phyloP scores from a whole-genome alignment of 352 stramenopile species.

The Pythium rhizo-oryzae region DNA sequence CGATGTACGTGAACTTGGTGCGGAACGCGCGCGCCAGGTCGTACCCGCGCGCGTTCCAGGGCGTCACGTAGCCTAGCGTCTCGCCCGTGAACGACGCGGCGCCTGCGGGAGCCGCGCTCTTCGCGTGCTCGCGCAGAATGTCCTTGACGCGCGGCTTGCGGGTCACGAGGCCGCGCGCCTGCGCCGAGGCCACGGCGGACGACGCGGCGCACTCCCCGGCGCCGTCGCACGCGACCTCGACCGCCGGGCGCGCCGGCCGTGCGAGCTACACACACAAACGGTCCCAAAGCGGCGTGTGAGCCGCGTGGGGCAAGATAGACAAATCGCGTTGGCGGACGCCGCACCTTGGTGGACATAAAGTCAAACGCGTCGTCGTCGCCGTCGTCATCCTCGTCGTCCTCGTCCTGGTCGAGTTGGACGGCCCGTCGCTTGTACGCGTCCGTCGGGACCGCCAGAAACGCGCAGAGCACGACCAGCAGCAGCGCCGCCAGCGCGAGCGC shows the following conservation, averaged over 20 bases:
- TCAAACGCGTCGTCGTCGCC: constrained; percentile 42
- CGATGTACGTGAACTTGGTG: constrained; percentile 78
- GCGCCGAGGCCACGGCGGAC: constrained; percentile 35
- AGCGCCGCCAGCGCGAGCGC: constrained; percentile 12
- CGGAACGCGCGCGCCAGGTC: constrained; percentile 68
- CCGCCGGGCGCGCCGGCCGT: neutral
- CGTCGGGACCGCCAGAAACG: constrained; percentile 8
- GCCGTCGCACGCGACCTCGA: constrained; percentile 5
- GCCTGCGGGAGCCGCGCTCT: constrained; percentile 24
- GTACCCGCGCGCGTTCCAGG: constrained; percentile 83
- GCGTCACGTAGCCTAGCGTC: constrained; percentile 77
- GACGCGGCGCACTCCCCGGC: constrained; percentile 31
- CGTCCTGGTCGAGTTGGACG: constrained; percentile 26
- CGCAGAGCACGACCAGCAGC: constrained; percentile 12
- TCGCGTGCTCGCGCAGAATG: constrained; percentile 47
- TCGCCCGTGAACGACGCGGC: constrained; percentile 44
- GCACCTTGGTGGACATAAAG: constrained; percentile 38
- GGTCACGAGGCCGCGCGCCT: constrained; percentile 54
- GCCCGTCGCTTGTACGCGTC: neutral
- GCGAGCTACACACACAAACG: too few relatives aligned
- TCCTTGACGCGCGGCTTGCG: constrained; percentile 45
- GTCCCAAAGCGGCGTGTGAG: too few relatives aligned
- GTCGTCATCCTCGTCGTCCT: constrained; percentile 34
- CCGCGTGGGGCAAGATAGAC: neutral
- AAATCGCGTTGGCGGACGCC: too few relatives aligned